These are phyloP conservation scores for Verticillium tricorpus DNA, from an alignment of 2,329 filamentous ascomycete genomes.

Conservation along the genomic window DNA sequence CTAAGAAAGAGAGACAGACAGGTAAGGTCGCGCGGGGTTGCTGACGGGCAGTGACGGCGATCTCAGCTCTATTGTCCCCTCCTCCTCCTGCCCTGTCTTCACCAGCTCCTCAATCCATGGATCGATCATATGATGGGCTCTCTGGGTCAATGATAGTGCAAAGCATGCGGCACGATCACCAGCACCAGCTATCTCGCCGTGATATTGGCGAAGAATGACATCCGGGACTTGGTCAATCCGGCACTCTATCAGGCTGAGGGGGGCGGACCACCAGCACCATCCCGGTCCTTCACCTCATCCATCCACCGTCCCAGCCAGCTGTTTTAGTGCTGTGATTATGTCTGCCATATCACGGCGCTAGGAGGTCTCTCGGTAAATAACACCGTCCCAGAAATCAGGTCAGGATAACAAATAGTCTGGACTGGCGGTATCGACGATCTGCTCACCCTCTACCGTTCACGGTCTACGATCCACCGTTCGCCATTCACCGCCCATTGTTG, in stretches of 20 bases:
- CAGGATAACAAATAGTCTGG: not conserved
- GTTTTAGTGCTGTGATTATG: constrained; percentile 7
- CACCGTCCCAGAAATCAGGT: not conserved
- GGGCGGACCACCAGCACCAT: not conserved
- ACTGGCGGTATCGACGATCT: not conserved
- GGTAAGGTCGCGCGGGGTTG: not conserved
- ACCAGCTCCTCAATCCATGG: too few species aligned
- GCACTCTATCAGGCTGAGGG: not conserved
- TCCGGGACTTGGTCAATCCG: not conserved
- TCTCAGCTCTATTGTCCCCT: not conserved
- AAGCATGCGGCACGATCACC: too few species aligned
- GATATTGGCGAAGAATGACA: not conserved
- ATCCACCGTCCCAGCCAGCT: constrained; percentile 2
- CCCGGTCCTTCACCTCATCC: not conserved
- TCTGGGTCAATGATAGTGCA: too few species aligned
- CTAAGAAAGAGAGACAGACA: not conserved
- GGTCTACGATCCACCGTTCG: not conserved
- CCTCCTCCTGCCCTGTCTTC: too few species aligned
- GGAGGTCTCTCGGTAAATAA: constrained; percentile 3
- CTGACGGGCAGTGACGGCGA: not conserved
- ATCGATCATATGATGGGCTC: too few species aligned
- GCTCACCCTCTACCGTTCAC: too few species aligned
- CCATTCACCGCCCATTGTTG: not conserved
- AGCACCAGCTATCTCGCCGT: not conserved
- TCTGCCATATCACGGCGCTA: constrained; percentile 11